A percentile compares a stretch with the other conserved stretches of the same genome.
These are phyloP conservation scores for Monilinia aucupariae DNA, from an alignment of 2,329 filamentous ascomycete genomes.

Conservation along the genomic window DNA sequence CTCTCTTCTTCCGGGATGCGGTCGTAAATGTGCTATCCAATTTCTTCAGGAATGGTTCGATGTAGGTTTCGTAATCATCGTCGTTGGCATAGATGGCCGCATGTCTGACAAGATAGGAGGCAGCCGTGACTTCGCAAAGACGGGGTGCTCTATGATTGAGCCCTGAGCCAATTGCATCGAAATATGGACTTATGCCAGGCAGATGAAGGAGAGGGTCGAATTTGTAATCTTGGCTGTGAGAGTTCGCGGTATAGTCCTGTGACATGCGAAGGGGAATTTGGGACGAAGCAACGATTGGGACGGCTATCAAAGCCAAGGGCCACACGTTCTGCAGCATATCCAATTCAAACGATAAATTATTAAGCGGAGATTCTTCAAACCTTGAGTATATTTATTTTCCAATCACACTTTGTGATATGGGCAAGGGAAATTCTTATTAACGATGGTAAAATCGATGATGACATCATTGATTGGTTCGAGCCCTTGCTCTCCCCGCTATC, in stretches of 20 bases:
- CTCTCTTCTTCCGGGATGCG: conserved; percentile 20
- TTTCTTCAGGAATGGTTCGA: conserved; percentile 47
- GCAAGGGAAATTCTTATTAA: neutral
- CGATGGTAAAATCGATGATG: neutral
- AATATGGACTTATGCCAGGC: conserved; percentile 53
- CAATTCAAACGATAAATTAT: neutral
- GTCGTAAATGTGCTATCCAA: conserved; percentile 44
- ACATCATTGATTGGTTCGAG: conserved; percentile 9
- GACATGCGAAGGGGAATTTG: conserved; percentile 16
- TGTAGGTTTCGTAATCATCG: conserved; percentile 47
- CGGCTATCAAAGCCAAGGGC: neutral
- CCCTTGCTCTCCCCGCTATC: neutral
- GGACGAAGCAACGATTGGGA: neutral
- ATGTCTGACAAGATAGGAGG: conserved; percentile 46
- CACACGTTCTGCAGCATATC: conserved; percentile 3
- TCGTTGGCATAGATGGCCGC: conserved; percentile 49
- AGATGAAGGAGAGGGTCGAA: conserved; percentile 52
- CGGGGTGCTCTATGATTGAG: conserved; percentile 33
- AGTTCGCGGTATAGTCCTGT: conserved; percentile 17
- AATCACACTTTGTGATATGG: neutral
- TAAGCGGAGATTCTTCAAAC: neutral
- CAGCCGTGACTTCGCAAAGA: conserved; percentile 43
- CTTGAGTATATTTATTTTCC: neutral
- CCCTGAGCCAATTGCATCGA: conserved; percentile 41
- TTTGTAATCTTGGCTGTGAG: conserved; percentile 37